A percentile compares a stretch with the other conserved stretches of the same genome.
These are phyloP conservation scores for Colletotrichum eremochloae DNA, from an alignment of 2,329 filamentous ascomycete genomes.

Conservation along the genomic window DNA sequence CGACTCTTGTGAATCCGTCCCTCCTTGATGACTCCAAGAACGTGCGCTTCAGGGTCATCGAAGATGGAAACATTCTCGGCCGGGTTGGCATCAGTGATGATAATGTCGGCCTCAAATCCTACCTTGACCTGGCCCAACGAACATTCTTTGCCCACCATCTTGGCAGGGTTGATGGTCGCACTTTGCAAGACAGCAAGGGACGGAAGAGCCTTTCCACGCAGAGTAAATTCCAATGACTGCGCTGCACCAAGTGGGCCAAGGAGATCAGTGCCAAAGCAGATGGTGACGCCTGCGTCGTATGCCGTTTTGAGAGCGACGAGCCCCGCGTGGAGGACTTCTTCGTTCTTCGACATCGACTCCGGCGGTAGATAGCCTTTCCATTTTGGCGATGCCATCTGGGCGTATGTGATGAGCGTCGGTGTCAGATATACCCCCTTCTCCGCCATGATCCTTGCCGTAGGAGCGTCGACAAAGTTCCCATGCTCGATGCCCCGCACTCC, in stretches of 20 bases:
- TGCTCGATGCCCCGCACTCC: conserved; percentile 67
- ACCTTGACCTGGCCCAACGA: conserved; percentile 63
- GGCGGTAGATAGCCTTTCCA: conserved; percentile 60
- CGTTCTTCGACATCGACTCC: conserved; percentile 62
- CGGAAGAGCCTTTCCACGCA: conserved; percentile 47
- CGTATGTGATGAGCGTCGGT: conserved; percentile 67
- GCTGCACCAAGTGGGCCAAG: conserved; percentile 49
- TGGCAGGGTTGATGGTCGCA: conserved; percentile 62
- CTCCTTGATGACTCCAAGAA: conserved; percentile 68
- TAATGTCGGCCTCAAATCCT: conserved; percentile 66
- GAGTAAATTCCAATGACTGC: conserved; percentile 51
- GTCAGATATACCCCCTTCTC: conserved; percentile 63
- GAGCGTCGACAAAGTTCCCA: conserved; percentile 58
- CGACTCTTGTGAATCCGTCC: conserved; percentile 57
- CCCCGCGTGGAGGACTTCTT: conserved; percentile 62
- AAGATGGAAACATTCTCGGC: conserved; percentile 66
- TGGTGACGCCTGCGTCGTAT: conserved; percentile 64
- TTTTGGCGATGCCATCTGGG: conserved; percentile 60
- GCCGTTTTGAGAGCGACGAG: conserved; percentile 62
- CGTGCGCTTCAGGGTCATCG: conserved; percentile 58
- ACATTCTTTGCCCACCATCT: conserved; percentile 60
- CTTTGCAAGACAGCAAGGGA: conserved; percentile 47
- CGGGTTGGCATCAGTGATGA: conserved; percentile 66
- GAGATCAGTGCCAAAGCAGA: conserved; percentile 66
- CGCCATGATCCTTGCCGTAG: conserved; percentile 65